Percentiles rank a stretch among this genome's conserved stretches.
Evolutionary conservation across 1,284 basidiomycete species (phyloP).

Genomic region (Ustilago shanxiensis): DNA sequence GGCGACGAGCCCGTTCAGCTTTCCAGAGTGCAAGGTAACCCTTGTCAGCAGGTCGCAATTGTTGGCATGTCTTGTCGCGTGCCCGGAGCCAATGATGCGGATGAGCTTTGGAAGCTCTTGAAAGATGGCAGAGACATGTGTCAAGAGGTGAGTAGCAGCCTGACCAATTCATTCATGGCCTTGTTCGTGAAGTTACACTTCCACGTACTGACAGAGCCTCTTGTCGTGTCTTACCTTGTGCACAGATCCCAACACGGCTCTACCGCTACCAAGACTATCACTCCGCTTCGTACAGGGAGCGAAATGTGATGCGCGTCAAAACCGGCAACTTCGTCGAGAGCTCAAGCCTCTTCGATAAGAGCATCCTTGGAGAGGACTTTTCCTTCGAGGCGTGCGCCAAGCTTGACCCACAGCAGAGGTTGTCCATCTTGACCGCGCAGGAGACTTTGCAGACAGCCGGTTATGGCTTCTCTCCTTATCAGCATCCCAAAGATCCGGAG

Average conservation of each 20-base stretch:
- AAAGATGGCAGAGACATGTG: conserved; percentile 45
- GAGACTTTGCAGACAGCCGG: conserved; percentile 45
- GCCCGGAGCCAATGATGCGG: conserved; percentile 49
- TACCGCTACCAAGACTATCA: conserved; percentile 54
- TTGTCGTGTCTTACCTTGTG: background rate
- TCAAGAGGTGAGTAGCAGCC: conserved; percentile 27
- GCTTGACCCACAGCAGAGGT: conserved; percentile 54
- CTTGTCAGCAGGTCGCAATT: conserved; percentile 48
- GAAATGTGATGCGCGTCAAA: conserved; percentile 54
- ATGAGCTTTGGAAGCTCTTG: conserved; percentile 49
- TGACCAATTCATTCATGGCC: too few relatives aligned
- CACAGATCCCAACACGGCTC: conserved; percentile 39
- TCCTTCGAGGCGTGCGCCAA: conserved; percentile 30
- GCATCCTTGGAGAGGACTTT: conserved; percentile 16
- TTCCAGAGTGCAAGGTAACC: conserved; percentile 44
- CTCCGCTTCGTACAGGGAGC: conserved; percentile 45
- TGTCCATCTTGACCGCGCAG: conserved; percentile 38
- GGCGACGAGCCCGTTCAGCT: conserved; percentile 43
- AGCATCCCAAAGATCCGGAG: conserved; percentile 20
- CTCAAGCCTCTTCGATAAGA: conserved; percentile 41
- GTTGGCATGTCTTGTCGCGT: conserved; percentile 55
- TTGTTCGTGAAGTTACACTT: too few relatives aligned
- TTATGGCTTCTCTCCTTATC: conserved; percentile 34
- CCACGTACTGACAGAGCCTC: background rate
- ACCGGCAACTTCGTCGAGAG: conserved; percentile 39